Percentiles rank a stretch among this genome's conserved stretches.
phyloP scores from a whole-genome alignment of 208 protist species.

The Leishmania tropica region DNA sequence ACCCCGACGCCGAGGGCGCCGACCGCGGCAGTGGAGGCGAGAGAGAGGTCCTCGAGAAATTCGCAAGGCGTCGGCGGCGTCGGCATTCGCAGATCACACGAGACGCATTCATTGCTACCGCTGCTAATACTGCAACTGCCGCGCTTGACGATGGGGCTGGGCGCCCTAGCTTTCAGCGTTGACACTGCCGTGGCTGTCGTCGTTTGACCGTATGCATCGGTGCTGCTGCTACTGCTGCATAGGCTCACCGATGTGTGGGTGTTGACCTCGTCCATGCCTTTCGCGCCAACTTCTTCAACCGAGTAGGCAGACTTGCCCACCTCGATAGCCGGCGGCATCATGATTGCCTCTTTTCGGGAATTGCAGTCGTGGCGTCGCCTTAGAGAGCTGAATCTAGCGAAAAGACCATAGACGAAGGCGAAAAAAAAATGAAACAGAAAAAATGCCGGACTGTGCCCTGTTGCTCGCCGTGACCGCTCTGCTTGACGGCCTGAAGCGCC shows the following conservation, averaged over 20 bases:
- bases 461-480: not conserved
- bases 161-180: not conserved
- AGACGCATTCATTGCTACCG: not conserved
- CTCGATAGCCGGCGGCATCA: not conserved
- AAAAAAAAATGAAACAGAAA: not conserved
- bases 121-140: not conserved
- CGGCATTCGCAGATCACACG: not conserved
- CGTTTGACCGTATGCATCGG: not conserved
- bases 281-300: not conserved
- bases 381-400: not conserved
- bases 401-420: no score
- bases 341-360: not conserved
- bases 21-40: not conserved
- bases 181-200: not conserved
- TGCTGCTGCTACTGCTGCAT: slow-evolving; percentile 32
- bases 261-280: slow-evolving; percentile 29
- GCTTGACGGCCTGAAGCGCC: not conserved
- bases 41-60: slow-evolving; percentile 5
- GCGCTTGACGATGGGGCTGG: not conserved
- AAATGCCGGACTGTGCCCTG: not conserved
- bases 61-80: slow-evolving; percentile 15
- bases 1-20: not conserved
- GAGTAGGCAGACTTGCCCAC: not conserved
- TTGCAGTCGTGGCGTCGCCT: not conserved
- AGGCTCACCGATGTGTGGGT: slow-evolving; percentile 28